Conservation (phyloP, 257 asterid species). For the Solanum paucissectum region DNA sequence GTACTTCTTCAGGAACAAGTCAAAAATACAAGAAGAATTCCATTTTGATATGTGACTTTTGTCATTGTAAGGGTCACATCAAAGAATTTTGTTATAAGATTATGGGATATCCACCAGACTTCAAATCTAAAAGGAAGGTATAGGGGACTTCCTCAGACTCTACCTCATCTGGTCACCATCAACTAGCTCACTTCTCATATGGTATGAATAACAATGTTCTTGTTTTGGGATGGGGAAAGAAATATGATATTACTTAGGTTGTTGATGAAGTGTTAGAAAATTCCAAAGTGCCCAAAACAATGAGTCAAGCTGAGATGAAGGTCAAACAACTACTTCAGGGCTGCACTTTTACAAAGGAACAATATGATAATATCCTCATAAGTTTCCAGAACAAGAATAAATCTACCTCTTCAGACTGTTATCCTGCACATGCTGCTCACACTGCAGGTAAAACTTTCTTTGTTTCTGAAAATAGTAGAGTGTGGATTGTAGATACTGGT, state of each 20-base stretch:
- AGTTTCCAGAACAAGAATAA: neutral
- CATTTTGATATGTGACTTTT: neutral
- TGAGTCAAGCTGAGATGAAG: too few species aligned
- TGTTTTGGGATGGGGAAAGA: too few species aligned
- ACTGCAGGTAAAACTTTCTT: neutral
- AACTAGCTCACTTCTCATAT: neutral
- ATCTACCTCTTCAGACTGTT: neutral
- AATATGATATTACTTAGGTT: too few species aligned
- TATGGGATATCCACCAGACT: neutral
- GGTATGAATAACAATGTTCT: neutral
- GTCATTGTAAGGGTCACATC: neutral
- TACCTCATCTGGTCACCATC: neutral
- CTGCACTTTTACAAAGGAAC: too few species aligned
- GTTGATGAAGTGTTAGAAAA: too few species aligned
- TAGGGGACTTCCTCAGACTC: neutral
- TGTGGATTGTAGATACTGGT: neutral
- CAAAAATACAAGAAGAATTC: too few species aligned
- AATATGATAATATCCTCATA: too few species aligned
- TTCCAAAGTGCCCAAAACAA: too few species aligned
- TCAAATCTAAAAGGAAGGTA: neutral
- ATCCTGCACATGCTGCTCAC: neutral
- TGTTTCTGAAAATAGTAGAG: neutral
- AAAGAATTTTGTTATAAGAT: neutral
- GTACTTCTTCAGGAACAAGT: neutral
- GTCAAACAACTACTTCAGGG: too few species aligned